These are phyloP conservation scores for Musa beccarii DNA, from an alignment of 176 grass and related monocot genomes.

Conservation along the genomic window DNA sequence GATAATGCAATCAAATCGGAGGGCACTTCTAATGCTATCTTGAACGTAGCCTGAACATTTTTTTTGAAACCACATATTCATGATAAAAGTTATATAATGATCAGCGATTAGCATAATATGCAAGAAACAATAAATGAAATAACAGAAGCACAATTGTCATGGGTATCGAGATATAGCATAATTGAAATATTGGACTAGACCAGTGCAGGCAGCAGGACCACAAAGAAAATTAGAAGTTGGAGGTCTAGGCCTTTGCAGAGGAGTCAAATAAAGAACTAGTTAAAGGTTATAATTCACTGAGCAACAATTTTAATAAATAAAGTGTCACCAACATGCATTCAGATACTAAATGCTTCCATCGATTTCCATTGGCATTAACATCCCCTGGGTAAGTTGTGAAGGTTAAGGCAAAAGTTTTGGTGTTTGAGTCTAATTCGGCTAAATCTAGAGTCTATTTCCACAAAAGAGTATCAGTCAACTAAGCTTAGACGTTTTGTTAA, in stretches of 20 bases:
- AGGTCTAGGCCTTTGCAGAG: background rate
- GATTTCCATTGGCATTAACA: no score
- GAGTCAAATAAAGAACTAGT: background rate
- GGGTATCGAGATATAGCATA: background rate
- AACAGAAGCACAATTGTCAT: background rate
- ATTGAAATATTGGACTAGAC: background rate
- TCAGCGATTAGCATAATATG: background rate
- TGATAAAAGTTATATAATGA: background rate
- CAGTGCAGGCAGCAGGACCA: background rate
- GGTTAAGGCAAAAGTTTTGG: no score
- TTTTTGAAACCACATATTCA: background rate
- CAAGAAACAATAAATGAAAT: background rate
- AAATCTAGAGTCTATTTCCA: no score
- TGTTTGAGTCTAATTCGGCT: no score
- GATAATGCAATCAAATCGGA: constrained; percentile 60
- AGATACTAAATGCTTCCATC: background rate
- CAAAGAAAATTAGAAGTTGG: background rate
- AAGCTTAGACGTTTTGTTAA: no score
- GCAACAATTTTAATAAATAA: background rate
- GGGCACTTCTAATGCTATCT: constrained; percentile 60
- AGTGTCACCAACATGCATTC: background rate
- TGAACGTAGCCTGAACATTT: constrained; percentile 66
- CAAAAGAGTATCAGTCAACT: no score
- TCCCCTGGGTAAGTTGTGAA: no score
- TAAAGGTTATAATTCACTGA: background rate